These are phyloP conservation scores for Colletotrichum australisinense DNA, from an alignment of 2,329 filamentous ascomycete genomes.

Conservation along the genomic window DNA sequence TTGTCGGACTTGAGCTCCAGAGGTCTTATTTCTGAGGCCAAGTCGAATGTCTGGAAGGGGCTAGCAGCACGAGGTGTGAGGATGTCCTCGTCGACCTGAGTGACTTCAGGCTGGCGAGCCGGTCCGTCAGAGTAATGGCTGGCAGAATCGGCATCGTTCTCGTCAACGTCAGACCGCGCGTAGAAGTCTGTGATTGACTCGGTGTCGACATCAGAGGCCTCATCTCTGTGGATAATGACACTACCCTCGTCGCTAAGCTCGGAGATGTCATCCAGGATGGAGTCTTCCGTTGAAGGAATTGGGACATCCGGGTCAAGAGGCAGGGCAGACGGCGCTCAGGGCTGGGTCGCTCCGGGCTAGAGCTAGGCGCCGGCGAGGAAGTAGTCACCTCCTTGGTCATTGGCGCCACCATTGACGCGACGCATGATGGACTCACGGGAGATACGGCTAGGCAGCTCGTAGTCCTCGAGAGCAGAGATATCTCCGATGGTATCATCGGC, in stretches of 20 bases:
- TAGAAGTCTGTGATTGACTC: slow-evolving; percentile 77
- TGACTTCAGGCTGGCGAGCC: slow-evolving; percentile 30
- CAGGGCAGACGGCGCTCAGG: slow-evolving; percentile 58
- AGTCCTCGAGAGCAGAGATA: slow-evolving; percentile 69
- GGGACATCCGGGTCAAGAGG: slow-evolving; percentile 88
- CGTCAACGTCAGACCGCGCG: slow-evolving; percentile 63
- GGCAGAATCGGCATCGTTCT: slow-evolving; percentile 62
- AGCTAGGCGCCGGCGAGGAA: slow-evolving; percentile 71
- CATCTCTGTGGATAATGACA: slow-evolving; percentile 75
- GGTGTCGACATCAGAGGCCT: slow-evolving; percentile 71
- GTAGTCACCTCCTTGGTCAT: slow-evolving; percentile 68
- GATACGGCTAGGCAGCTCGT: slow-evolving; percentile 80
- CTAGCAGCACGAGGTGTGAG: slow-evolving; percentile 62
- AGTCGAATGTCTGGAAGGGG: slow-evolving; percentile 42
- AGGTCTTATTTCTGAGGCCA: slow-evolving; percentile 30
- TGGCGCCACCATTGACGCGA: slow-evolving; percentile 77
- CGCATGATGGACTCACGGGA: slow-evolving; percentile 94
- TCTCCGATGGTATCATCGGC: slow-evolving; percentile 72
- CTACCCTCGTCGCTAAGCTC: slow-evolving; percentile 61
- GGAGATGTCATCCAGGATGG: slow-evolving; percentile 57
- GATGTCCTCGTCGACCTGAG: slow-evolving; percentile 54
- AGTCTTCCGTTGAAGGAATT: slow-evolving; percentile 86
- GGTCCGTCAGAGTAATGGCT: slow-evolving; percentile 66
- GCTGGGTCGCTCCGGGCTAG: slow-evolving; percentile 64
- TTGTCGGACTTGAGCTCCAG: slow-evolving; percentile 34